Evolutionary conservation across 768 basidiomycete species (phyloP), one percentile per base, ranked within the genome.

Genomic region (Leucocoprinus sp.): DNA sequence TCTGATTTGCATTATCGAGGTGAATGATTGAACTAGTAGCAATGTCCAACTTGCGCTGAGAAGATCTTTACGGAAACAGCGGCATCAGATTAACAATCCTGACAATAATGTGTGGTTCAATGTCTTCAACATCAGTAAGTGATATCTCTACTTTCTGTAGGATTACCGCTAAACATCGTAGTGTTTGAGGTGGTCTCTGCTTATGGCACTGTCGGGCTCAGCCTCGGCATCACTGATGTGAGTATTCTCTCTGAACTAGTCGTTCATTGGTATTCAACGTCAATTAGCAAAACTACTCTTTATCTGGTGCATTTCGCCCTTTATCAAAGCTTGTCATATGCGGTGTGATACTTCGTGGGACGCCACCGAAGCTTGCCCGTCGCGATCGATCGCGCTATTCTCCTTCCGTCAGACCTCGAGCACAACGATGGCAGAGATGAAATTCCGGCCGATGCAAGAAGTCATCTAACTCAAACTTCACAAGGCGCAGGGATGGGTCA

Each of bases 1-100:
- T 64, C 62, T 96, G 1, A 70, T 97, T 31, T 97, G 93, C 59
- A 95, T 97, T 52, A 81, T 96, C 50, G 96, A 97, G 75, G 90
- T 88, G 50, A 49, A 73, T 12, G 52, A 14, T 21, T 5, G 29
- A n/a, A n/a, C 18, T 7, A 35, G 45, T 15, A 6, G 18, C 33
- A 7, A 14, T 37, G 39, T 31, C 2, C 36, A 22, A 12, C 21
- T 37, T 31, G 29, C 19, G 23, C 39, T 23, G 19, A 23, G 19
- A 5, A 23, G 19, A 5, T 4, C 33, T 52, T 26, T 9, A 33
- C 11, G 31, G 5, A 3, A n/a, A 9, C 52, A 89, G 85, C 72
- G 76, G 41, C 68, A 69, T 24, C 71, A 77, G 27, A 60, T 92
- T 41, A 72, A 72, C 17, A 66, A 85, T 48, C 59, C 67, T 0